Conservation (phyloP, 2,329 filamentous ascomycete species). For the Microsporum audouinii region DNA sequence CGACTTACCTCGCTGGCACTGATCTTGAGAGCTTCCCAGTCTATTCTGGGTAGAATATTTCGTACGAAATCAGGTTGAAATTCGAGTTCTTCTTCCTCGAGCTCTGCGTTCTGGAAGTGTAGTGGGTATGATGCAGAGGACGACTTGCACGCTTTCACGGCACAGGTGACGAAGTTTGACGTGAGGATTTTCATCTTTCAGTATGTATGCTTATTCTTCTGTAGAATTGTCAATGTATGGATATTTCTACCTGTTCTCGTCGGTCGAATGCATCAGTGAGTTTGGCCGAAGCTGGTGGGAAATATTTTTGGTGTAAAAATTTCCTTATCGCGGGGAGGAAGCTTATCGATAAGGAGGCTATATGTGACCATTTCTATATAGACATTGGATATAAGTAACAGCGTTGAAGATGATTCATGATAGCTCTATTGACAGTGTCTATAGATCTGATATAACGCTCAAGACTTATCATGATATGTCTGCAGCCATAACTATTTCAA, state of each 20-base stretch:
- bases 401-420: not conserved
- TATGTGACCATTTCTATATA: not conserved
- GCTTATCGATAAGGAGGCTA: slow-evolving; percentile 2
- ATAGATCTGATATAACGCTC: not conserved
- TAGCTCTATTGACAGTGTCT: not conserved
- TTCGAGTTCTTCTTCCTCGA: slow-evolving; percentile 73
- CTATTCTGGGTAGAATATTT: slow-evolving; percentile 76
- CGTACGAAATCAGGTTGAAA: slow-evolving; percentile 68
- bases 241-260: not conserved
- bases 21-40: slow-evolving; percentile 70
- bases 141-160: slow-evolving; percentile 86
- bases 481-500: slow-evolving; percentile 36
- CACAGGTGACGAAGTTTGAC: slow-evolving; percentile 92
- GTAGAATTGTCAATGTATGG: not conserved
- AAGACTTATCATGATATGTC: not conserved
- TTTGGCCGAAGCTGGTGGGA: not conserved
- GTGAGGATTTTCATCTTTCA: slow-evolving; percentile 78
- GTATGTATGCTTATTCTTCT: not conserved
- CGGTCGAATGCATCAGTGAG: too few relatives aligned
- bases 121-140: slow-evolving; percentile 72
- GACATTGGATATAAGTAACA: not conserved
- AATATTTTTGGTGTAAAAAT: not conserved
- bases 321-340: slow-evolving; percentile 3
- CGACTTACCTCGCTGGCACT: slow-evolving; percentile 54
- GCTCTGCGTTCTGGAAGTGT: slow-evolving; percentile 82